Evolutionary conservation across 805 yeast genomes (phyloP), one percentile per base, ranked within the genome.

Genomic region (Sugiyamaella chiloensis): DNA sequence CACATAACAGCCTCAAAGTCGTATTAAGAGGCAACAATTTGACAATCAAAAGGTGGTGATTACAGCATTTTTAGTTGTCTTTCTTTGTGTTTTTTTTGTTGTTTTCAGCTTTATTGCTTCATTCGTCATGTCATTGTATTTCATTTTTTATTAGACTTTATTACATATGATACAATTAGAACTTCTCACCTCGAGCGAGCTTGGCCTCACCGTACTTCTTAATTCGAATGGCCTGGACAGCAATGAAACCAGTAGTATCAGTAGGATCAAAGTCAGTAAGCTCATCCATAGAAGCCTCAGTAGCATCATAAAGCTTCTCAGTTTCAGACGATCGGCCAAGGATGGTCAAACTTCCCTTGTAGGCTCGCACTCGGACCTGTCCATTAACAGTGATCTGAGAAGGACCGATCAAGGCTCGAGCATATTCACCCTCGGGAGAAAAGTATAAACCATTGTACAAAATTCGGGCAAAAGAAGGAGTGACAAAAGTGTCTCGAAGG

Each of bases 271-370:
- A 93, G 51, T 96, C 99, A 50, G 97, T 89, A 64, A 93, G 82
- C 74, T 93, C 99, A 72, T 93, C 99, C 99, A 93, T 93, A 9
- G 98, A 91, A 12, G 97, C 90, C 71, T 91, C 97, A 47, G 96
- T 88, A 56, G 96, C 96, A 68, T 93, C 97, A 71, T 93, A 93
- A 60, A 93, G 80, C 74, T 89, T 91, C 75, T 93, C 99, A 52
- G 98, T 89, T 56, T 84, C 84, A 21, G 96, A 88, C 53, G 83
- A 89, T 79, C 99, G 88, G 67, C 99, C 99, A 65, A 90, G 79
- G 58, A 91, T 80, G 49, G 75, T 72, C 58, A 88, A 71, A 54
- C 81, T 74, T 60, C 99, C 99, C 79, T 93, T 93, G 83, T 91
- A 93, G 57, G 85, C 82, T 65, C 89, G 79, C 55, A 90, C 84